phyloP scores from a whole-genome alignment of 148 eudicot species.

The Chenopodium album region DNA sequence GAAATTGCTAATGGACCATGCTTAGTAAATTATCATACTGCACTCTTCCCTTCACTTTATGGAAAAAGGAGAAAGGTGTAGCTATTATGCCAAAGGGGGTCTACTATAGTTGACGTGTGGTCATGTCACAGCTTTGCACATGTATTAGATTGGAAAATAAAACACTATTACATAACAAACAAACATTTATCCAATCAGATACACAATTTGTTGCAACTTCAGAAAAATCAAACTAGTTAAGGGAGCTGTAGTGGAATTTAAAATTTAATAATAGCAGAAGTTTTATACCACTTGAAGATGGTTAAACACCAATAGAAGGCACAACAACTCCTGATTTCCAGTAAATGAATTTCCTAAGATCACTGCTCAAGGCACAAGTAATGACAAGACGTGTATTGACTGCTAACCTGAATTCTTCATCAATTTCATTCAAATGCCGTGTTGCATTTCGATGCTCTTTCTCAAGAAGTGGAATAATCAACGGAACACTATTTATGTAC shows the following conservation, averaged over 20 bases:
- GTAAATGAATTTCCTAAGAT: background rate
- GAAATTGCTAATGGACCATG: background rate
- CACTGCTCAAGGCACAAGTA: background rate
- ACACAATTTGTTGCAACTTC: background rate
- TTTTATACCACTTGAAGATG: background rate
- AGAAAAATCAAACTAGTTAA: background rate
- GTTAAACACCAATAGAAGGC: background rate
- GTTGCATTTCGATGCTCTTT: conserved; percentile 75
- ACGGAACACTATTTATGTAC: conserved; percentile 90
- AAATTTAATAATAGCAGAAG: background rate
- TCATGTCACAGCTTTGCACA: background rate
- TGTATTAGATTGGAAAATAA: background rate
- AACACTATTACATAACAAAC: background rate
- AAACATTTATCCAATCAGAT: background rate
- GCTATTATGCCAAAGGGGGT: background rate
- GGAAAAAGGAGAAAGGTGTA: background rate
- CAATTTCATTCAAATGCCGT: conserved; percentile 70
- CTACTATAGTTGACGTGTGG: background rate
- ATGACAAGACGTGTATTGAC: conserved; percentile 5
- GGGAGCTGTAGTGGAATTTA: background rate
- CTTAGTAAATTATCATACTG: background rate
- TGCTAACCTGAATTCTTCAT: conserved; percentile 80
- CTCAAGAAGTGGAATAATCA: conserved; percentile 94
- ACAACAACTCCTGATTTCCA: background rate
- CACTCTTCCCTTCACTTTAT: background rate